Base-by-base conservation (phyloP, 345 rosid genomes). In the Raphanus sativus region DNA sequence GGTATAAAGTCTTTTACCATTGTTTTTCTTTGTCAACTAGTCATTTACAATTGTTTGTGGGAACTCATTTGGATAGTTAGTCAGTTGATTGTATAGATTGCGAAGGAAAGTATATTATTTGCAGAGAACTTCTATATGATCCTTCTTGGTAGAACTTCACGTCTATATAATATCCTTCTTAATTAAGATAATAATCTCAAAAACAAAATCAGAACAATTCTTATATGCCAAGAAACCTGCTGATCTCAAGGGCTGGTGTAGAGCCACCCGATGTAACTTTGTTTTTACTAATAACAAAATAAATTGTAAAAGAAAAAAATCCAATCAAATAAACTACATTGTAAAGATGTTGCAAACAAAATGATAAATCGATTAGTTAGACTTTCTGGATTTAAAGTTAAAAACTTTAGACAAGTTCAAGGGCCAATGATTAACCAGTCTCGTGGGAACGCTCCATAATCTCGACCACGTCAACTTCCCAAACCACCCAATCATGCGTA, bases 381-480 rank as follows among this genome's bases (percentile, higher is more conserved):
- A 30, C 48, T 13, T 29, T 7, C 8, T 7, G 26, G 4, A 4
- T 16, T 54, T 7, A 54, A 54, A 50, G 25, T 54, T 15, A 54
- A 54, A 54, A 54, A 58, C 62, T 10, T 58, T 24, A 58, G 30
- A 58, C 62, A 26, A 58, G 62, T 58, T 25, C 7, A 58, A 58
- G 32, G 30, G 32, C 30, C 62, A 58, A 21, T 69, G 32, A 70
- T 36, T 36, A 78, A 71, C 38, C 68, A 8, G 73, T 78, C 34
- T 6, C 62, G 3, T 54, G 69, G 15, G 16, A 65, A 32, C 75
- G 69, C 5, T 76, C 85, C 50, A 76, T 55, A 34, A 88, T 79
- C 81, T 87, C 90, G 26, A 89, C 63, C 54, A 89, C 78, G 11
- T 87, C 89, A 28, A 93, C 91, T 5, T 86, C 85, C 97, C 97